Conservation (phyloP, 306 rosid genomes). For the Amphicarpaea edgeworthii region DNA sequence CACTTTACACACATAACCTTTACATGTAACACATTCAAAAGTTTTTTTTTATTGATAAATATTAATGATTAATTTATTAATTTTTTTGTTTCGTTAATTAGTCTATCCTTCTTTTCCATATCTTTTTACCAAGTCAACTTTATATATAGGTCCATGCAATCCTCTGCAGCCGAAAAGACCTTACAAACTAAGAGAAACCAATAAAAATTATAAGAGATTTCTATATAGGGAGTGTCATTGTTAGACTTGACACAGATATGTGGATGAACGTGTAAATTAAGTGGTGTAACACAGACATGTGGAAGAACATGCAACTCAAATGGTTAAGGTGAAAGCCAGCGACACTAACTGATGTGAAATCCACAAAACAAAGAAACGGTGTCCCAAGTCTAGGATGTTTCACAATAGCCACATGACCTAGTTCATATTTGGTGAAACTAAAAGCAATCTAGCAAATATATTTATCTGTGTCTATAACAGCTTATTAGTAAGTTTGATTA, state of each 20-base stretch:
- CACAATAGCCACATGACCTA: background rate
- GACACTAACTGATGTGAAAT: background rate
- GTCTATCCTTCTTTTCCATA: no score
- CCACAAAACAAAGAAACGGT: background rate
- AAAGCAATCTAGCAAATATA: background rate
- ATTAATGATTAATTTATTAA: no score
- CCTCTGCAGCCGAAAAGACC: background rate
- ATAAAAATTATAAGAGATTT: background rate
- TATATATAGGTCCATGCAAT: conserved; percentile 17
- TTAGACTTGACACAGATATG: background rate
- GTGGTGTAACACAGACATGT: background rate
- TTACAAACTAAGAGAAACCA: background rate
- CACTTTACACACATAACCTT: background rate
- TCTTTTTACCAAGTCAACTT: no score
- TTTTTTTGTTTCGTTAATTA: no score
- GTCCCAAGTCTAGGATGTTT: conserved; percentile 6
- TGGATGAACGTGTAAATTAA: background rate
- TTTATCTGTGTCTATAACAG: conserved; percentile 3
- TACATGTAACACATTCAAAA: background rate
- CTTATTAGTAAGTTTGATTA: background rate
- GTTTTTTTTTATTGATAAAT: no score
- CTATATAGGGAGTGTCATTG: background rate
- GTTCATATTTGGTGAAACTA: conserved; percentile 5
- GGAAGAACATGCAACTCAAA: conserved; percentile 17
- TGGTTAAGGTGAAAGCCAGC: background rate